Conservation (phyloP, 1,139 yeast species). For the Blastobotrys persicus region DNA sequence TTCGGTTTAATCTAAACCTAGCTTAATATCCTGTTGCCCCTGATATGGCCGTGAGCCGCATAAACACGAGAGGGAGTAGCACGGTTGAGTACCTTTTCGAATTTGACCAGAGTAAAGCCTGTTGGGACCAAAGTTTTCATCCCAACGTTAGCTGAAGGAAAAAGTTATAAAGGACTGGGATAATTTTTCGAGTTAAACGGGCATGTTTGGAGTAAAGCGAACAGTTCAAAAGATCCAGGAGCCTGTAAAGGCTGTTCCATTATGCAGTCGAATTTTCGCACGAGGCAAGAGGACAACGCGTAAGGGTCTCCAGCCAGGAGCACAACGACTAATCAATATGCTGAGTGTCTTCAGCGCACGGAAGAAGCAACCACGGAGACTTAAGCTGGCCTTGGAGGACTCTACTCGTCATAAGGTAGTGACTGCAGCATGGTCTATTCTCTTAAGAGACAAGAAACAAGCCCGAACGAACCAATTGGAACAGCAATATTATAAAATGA, state of each 20-base stretch:
- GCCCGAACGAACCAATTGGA: slow-evolving; percentile 48
- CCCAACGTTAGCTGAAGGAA: background rate
- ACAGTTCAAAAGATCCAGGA: slow-evolving; percentile 7
- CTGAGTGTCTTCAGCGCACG: slow-evolving; percentile 83
- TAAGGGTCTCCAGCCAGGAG: slow-evolving; percentile 51
- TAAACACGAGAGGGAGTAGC: too few species aligned
- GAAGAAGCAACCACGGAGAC: slow-evolving; percentile 79
- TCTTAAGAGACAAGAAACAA: slow-evolving; percentile 48
- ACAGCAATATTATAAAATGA: slow-evolving; percentile 64
- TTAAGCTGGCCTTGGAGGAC: slow-evolving; percentile 78
- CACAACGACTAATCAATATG: slow-evolving; percentile 54
- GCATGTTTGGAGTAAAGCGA: slow-evolving; percentile 14
- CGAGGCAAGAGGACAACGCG: slow-evolving; percentile 47
- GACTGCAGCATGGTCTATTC: slow-evolving; percentile 75
- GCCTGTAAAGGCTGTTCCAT: slow-evolving; percentile 9
- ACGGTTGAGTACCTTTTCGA: too few species aligned
- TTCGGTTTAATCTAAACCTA: too few species aligned
- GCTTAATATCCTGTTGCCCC: too few species aligned
- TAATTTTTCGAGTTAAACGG: background rate
- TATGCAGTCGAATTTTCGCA: slow-evolving; percentile 15
- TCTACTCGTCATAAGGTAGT: slow-evolving; percentile 80
- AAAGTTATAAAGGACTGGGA: background rate
- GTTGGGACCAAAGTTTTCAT: background rate
- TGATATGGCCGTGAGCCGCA: too few species aligned
- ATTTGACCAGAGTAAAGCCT: too few species aligned